Evolutionary conservation across 225 moss, liverwort and hornwort genomes (phyloP), one percentile per base, ranked within the genome.

Genomic region (Anthoceros angustus): DNA sequence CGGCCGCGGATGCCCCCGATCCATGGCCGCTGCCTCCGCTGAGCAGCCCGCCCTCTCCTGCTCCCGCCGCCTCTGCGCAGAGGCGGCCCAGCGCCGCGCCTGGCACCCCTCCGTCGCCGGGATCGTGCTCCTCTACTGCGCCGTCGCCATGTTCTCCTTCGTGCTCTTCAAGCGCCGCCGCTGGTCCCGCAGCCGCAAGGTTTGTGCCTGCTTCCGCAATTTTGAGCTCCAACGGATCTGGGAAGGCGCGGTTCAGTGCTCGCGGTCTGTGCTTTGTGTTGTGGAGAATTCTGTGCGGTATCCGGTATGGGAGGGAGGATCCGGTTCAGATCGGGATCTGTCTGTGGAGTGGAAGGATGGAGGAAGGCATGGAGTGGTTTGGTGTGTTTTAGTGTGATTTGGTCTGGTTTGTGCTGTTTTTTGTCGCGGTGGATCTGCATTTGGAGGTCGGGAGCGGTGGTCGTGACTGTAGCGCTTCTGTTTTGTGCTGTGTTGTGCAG

Each of bases 131-230:
- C 55, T 55, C 12, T 55, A 55, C 55, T 55, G 55, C n/a, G 55
- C 55, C 16, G 55, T 55, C 55, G 55, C n/a, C 6, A 81, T 78
- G 81, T 81, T 81, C 66, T 68, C 81, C 45, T 45, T 81, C 40
- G 72, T 81, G 62, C 75, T 81, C 40, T 78, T 81, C 71, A 81
- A 78, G 73, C 81, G 81, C 26, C 78, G 81, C 63, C 73, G 78
- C 43, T 81, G 81, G 81, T 66, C 73, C 72, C 81, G 78, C 61
- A 81, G 81, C 62, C 73, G 81, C 43, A 81, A 78, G 81, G 81
- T 81, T 68, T 64, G 71, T 75, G 26, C 39, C 42, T 9, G 41
- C 26, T 73, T 12, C 5, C 39, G 15, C 23, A 12, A 18, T 24
- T 43, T 1, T 25, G n/a, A 42, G 71, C 62, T 32, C 11, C n/a